Percentiles rank a stretch among this genome's conserved stretches.
phyloP scores from a whole-genome alignment of 495 filamentous ascomycete genomes.

The Cercophora sp. region DNA sequence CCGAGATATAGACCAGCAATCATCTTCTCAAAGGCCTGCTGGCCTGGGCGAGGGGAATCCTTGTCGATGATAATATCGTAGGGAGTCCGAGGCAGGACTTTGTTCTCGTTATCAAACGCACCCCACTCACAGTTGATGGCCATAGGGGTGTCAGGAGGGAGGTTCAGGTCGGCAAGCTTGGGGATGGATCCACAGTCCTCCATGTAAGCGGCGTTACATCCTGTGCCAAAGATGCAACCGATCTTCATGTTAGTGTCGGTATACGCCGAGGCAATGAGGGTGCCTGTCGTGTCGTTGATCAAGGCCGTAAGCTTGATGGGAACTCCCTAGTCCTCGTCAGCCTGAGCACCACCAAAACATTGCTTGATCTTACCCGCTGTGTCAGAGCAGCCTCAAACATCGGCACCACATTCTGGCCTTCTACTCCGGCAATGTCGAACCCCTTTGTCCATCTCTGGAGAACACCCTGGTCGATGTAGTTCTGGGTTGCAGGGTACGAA shows the following conservation, averaged over 20 bases:
- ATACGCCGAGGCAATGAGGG: conserved; percentile 96
- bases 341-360: too few relatives aligned
- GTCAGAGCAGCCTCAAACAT: conserved; percentile 81
- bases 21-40: conserved; percentile 98
- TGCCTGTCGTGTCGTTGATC: conserved; percentile 98
- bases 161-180: conserved; percentile 88
- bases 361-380: conserved; percentile 68
- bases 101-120: conserved; percentile 95
- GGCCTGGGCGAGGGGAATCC: conserved; percentile 88
- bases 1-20: conserved; percentile 93
- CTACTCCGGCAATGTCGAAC: conserved; percentile 94
- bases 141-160: conserved; percentile 85
- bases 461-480: conserved; percentile 93
- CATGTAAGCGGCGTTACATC: conserved; percentile 98
- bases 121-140: conserved; percentile 99
- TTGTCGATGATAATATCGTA: conserved; percentile 86
- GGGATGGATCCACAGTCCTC: conserved; percentile 86
- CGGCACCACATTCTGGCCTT: conserved; percentile 91
- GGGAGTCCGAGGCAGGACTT: conserved; percentile 82
- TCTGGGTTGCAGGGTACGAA: conserved; percentile 93
- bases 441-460: conserved; percentile 99
- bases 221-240: conserved; percentile 97
- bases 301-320: conserved; percentile 91
- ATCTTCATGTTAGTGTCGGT: conserved; percentile 89
- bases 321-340: conserved; percentile 55